Percentiles rank a stretch among this genome's conserved stretches.
Conservation (phyloP, 495 filamentous ascomycete genomes). For the Tuber borchii region DNA sequence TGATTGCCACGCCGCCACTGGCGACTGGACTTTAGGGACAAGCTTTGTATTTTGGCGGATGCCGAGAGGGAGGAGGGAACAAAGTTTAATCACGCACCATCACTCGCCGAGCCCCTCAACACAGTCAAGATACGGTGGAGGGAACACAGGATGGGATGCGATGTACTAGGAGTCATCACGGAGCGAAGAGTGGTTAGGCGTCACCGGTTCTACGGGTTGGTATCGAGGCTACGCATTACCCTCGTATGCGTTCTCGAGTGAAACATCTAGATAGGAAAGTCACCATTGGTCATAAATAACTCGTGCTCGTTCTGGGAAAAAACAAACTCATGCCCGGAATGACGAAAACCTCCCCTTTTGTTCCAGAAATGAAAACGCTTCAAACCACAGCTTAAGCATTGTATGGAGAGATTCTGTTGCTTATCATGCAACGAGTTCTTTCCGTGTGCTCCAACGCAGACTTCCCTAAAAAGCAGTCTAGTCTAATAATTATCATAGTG, state of each 20-base stretch:
- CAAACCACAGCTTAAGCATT: background rate
- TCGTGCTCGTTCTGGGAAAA: background rate
- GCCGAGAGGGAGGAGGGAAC: background rate
- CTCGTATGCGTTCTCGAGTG: background rate
- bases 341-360: background rate
- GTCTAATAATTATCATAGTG: background rate
- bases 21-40: too few relatives aligned
- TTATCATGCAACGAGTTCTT: background rate
- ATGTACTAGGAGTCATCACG: background rate
- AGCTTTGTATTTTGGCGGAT: too few relatives aligned
- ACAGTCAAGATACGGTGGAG: background rate
- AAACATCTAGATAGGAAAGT: background rate
- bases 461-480: background rate
- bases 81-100: background rate
- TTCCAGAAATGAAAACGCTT: background rate
- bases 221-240: background rate
- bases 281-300: background rate
- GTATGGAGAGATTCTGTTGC: background rate
- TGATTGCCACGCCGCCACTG: too few relatives aligned
- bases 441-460: background rate
- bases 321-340: background rate
- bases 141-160: background rate
- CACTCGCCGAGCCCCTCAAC: background rate
- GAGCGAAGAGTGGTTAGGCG: background rate
- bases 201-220: background rate